These are phyloP conservation scores for Nepenthes gracilis DNA, from an alignment of 148 eudicot species.

Conservation along the genomic window DNA sequence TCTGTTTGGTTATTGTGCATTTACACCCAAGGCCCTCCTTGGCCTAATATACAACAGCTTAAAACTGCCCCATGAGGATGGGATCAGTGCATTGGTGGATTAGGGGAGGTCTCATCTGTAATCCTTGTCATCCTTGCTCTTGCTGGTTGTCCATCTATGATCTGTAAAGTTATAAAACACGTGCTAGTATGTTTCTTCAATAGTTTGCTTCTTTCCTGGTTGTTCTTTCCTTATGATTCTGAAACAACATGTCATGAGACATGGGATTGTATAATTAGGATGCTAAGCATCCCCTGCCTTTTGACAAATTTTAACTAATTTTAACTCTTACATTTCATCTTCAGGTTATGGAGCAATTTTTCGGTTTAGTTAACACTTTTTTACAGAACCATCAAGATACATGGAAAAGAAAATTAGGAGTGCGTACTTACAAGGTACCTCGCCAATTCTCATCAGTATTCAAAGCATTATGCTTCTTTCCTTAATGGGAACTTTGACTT, in stretches of 20 bases:
- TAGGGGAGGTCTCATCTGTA: too few species aligned
- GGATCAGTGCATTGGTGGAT: too few species aligned
- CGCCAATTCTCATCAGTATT: neutral
- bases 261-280: neutral
- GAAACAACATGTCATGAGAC: neutral
- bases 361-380: slow-evolving; percentile 90
- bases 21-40: neutral
- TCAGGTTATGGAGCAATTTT: slow-evolving; percentile 99
- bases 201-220: neutral
- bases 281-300: too few species aligned
- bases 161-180: neutral
- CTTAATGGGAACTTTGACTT: neutral
- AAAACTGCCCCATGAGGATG: neutral
- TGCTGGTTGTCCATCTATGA: neutral
- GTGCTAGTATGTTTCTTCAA: slow-evolving; percentile 1
- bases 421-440: slow-evolving; percentile 94
- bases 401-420: slow-evolving; percentile 77
- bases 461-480: neutral
- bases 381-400: slow-evolving; percentile 85
- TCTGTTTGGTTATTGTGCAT: too few species aligned
- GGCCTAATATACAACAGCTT: neutral
- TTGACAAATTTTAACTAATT: neutral
- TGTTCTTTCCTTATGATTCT: neutral
- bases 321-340: slow-evolving; percentile 2
- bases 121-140: too few species aligned